Base-by-base conservation (phyloP, 208 protist species). In the Naegleria gruberi region DNA sequence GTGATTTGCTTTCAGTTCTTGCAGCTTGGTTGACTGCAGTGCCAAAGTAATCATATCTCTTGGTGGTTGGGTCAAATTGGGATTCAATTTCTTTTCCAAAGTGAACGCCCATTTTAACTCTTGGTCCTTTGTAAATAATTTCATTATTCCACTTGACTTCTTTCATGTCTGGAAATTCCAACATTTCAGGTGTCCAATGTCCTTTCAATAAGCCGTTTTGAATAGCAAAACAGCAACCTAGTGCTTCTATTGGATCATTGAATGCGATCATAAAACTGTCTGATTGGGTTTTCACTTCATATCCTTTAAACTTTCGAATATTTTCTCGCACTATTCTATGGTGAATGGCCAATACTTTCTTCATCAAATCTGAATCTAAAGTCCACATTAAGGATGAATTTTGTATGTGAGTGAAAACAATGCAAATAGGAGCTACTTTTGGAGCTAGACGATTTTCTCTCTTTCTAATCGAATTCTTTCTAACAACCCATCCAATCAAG, bases 401-500 rank as follows among this genome's bases (percentile, higher is more conserved):
- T 42, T 89, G 85, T 5, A 89, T 46, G 37, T 89, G 34, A 37
- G 85, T 89, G 37, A 89, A 89, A 42, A 46, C 85, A 51, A 86
- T 51, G 12, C 44, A 45, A 23, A 45, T 51, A 37, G 83, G 83
- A 37, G 46, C 23, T 15, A 41, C 2, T 65, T 65, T 87, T 37
- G 83, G 83, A 8, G 83, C 83, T 7, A 2, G 19, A 6, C 26
- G 7, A 2, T 37, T 77, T n/a, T 30, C 65, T 77, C n/a, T n/a
- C 30, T 77, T 30, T 30, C 15, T 65, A 65, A 65, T 65, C 12
- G 51, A 65, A 65, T 19, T 10, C 26, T 37, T 77, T 77, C 30
- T 12, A 2, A 15, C 10, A 0, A 77, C 0, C 4, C 2, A 77
- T 77, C 30, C 65, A 30, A 37, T 0, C 7, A 37, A 12, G 30